Evolutionary conservation across 1,284 basidiomycete species (phyloP), one percentile per base, ranked within the genome.

Genomic region (Pyrrhoderma lamaoense): DNA sequence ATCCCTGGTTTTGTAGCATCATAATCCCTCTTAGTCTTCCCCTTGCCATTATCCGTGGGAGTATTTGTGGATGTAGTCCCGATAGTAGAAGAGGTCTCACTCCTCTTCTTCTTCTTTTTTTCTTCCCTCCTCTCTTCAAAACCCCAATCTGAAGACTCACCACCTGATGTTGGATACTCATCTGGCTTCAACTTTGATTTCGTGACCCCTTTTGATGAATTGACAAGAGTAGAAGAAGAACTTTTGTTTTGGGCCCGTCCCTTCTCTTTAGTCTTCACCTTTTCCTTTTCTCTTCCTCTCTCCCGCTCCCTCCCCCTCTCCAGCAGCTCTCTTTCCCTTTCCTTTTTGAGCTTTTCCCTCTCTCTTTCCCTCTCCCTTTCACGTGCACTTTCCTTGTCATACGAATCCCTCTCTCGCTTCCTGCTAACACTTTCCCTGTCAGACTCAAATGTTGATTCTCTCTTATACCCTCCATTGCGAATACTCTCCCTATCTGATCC

Each of bases 251-350:
- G n/a, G n/a, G n/a, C n/a, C n/a, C n/a, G n/a, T n/a, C n/a, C n/a
- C n/a, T n/a, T n/a, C n/a, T n/a, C n/a, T n/a, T n/a, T n/a, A n/a
- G n/a, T n/a, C n/a, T n/a, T n/a, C n/a, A n/a, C 38, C 34, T 55
- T 60, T 7, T 63, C 62, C 18, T 49, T 38, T 31, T 68, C 67
- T 25, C 58, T 62, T 56, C 71, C 74, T 19, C 72, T 66, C 54
- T 74, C 74, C 50, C 65, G 48, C 1, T 57, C 42, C 34, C 42
- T 61, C 36, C 11, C 27, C 11, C 27, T 31, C 11, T 5, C 5
- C 27, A 31, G 11, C 27, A 11, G 27, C 11, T 63, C 65, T 34
- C 60, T 66, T 7, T 27, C 8, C 5, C 59, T 4, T 43, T 22
- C 55, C 57, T 27, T 47, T 54, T n/a, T 56, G 44, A 39, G 57